Conservation (phyloP, 352 stramenopile species). For the Globisporangium ultimum region DNA sequence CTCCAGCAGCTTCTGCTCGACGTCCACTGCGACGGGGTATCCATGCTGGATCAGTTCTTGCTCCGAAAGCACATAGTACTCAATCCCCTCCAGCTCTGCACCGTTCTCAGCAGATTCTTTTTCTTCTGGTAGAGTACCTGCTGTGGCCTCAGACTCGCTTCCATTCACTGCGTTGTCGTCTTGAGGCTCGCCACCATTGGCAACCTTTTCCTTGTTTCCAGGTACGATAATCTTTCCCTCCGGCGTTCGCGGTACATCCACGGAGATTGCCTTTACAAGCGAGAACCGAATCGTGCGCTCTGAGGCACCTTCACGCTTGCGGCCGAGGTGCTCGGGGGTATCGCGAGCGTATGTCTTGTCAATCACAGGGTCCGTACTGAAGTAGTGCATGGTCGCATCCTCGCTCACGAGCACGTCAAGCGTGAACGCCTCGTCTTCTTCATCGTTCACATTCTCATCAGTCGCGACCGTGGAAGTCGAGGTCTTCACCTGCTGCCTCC, state of each 20-base stretch:
- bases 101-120: constrained; percentile 1
- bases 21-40: constrained; percentile 56
- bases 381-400: constrained; percentile 73
- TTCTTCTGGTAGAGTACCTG: constrained; percentile 12
- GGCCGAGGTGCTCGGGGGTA: constrained; percentile 57
- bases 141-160: constrained; percentile 1
- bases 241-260: constrained; percentile 46
- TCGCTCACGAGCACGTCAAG: constrained; percentile 77
- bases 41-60: constrained; percentile 70
- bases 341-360: constrained; percentile 66
- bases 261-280: constrained; percentile 53
- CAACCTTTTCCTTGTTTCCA: constrained; percentile 4
- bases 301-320: constrained; percentile 28
- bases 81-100: constrained; percentile 14
- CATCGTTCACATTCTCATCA: not conserved
- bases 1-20: constrained; percentile 57
- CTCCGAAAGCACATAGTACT: constrained; percentile 60
- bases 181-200: constrained; percentile 2
- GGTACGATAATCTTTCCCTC: constrained; percentile 38
- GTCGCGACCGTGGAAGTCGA: not conserved
- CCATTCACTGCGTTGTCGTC: constrained; percentile 12
- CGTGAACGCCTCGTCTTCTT: constrained; percentile 51
- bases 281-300: constrained; percentile 57
- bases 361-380: constrained; percentile 60
- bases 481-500: constrained; percentile 30